Evolutionary conservation across 768 basidiomycete genomes (phyloP), one percentile per base, ranked within the genome.

Genomic region (Multifurca ochricompacta): DNA sequence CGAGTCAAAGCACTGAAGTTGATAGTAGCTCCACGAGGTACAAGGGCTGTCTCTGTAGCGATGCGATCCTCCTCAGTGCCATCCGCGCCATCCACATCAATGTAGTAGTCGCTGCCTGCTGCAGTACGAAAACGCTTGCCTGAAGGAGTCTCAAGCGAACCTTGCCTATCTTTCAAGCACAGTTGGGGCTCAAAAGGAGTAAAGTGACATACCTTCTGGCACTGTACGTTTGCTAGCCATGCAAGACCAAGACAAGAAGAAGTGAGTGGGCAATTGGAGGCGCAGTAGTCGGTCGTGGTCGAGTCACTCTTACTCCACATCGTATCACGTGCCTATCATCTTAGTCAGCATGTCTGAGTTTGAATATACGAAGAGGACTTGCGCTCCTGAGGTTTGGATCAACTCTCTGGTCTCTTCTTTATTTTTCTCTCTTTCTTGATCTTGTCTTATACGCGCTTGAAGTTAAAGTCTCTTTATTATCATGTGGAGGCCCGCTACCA

Each of bases 401-500:
- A 36, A 43, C 52, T 53, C 61, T 49, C 42, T 60, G 54, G 54
- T 51, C 47, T 60, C 52, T 50, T 30, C 58, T 58, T 48, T 37
- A 36, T 19, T 46, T 32, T 44, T 56, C 52, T 37, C 40, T 19
- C 48, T 32, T 44, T 56, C 52, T 59, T 51, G 62, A 51, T 63
- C 58, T 52, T 56, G 30, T 41, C 11, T 42, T 16, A 28, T 43
- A 31, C 50, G 14, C 19, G n/a, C n/a, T n/a, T n/a, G n/a, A n/a
- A n/a, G n/a, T 56, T 27, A 43, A 30, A 27, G n/a, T 45, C 58
- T 52, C 39, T 30, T 51, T 55, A 23, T 59, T 49, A 70, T 64
- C 59, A 90, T 91, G 89, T 91, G 89, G 87, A 84, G 83, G 71
- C 88, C 88, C 53, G 87, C 90, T 59, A 90, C 90, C 53, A 83